These are phyloP conservation scores for Juglanconis oblonga DNA, from an alignment of 2,329 filamentous ascomycete species.

Conservation along the genomic window DNA sequence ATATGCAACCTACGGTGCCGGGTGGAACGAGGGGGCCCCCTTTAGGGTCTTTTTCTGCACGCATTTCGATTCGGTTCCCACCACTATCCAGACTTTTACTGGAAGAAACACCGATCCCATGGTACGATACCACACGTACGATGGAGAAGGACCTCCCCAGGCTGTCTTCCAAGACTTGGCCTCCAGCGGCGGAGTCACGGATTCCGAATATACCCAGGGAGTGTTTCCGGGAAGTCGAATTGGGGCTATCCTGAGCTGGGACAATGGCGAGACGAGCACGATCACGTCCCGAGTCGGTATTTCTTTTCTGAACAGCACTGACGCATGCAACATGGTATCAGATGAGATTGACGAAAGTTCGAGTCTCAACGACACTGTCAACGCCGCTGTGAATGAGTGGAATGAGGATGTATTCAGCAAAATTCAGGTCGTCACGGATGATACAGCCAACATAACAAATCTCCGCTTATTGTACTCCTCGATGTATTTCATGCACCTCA, in stretches of 20 bases:
- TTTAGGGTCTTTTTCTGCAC: constrained; percentile 44
- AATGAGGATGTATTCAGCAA: constrained; percentile 44
- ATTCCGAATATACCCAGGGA: constrained; percentile 44
- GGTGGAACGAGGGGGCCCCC: constrained; percentile 41
- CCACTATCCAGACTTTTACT: constrained; percentile 35
- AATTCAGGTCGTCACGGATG: constrained; percentile 33
- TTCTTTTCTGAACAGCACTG: constrained; percentile 45
- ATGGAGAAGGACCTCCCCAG: constrained; percentile 5
- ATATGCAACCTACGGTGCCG: constrained; percentile 44
- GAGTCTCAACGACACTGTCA: constrained; percentile 37
- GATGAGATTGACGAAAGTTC: constrained; percentile 39
- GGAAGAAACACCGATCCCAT: constrained; percentile 44
- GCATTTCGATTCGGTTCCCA: constrained; percentile 35
- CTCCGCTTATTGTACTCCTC: constrained; percentile 54
- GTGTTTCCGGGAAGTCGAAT: constrained; percentile 38
- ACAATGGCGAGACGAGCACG: constrained; percentile 27
- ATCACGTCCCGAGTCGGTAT: constrained; percentile 50
- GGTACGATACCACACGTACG: constrained; percentile 24
- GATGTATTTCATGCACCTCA: constrained; percentile 60
- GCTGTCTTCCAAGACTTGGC: constrained; percentile 7
- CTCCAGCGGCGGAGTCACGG: constrained; percentile 14
- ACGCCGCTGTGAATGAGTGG: constrained; percentile 40
- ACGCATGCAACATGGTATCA: constrained; percentile 47
- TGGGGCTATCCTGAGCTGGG: constrained; percentile 50
- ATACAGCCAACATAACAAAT: constrained; percentile 41